A percentile compares a stretch with the other conserved stretches of the same genome.
These are phyloP conservation scores for Neoscytalidium dimidiatum DNA, from an alignment of 2,329 filamentous ascomycete genomes.

Conservation along the genomic window DNA sequence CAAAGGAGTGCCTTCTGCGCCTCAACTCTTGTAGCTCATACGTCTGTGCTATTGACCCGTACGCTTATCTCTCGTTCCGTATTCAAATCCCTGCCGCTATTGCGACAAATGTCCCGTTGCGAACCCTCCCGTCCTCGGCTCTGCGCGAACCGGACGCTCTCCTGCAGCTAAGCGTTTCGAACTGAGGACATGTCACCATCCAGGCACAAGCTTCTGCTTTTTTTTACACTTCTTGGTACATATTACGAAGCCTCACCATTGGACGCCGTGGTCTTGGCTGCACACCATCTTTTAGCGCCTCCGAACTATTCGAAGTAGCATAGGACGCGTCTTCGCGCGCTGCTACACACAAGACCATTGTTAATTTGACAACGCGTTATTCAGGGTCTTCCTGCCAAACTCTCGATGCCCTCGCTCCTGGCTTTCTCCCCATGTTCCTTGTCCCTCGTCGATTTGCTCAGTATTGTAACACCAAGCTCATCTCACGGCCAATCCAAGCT, in stretches of 20 bases:
- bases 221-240: background rate
- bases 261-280: background rate
- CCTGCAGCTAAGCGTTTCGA: background rate
- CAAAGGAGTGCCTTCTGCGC: background rate
- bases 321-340: too few relatives aligned
- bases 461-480: too few relatives aligned
- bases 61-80: background rate
- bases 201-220: background rate
- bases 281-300: background rate
- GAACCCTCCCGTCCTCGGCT: background rate
- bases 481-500: too few relatives aligned
- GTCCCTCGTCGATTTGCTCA: too few relatives aligned
- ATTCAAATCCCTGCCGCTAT: background rate
- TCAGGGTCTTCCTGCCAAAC: too few relatives aligned
- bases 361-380: too few relatives aligned
- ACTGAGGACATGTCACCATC: background rate
- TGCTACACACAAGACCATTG: too few relatives aligned
- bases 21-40: conserved; percentile 4
- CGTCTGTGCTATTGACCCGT: conserved; percentile 1
- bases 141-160: background rate
- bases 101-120: background rate
- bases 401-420: too few relatives aligned
- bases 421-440: too few relatives aligned
- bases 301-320: background rate
- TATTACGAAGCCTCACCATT: background rate